Base-by-base conservation (phyloP, 192 early-diverging fungal genomes). In the Backusella macrospora region DNA sequence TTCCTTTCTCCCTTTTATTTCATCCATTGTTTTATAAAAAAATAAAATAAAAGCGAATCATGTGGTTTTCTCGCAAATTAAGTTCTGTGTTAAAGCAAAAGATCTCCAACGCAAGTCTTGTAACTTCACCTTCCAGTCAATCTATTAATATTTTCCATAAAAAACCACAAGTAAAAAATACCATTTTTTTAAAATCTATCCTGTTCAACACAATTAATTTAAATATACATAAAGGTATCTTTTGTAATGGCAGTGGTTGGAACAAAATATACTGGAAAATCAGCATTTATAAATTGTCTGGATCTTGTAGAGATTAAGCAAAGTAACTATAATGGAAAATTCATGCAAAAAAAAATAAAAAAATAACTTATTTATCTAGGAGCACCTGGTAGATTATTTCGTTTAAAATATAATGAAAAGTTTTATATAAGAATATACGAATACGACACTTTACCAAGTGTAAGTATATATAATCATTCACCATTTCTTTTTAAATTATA, bases 191-290 rank as follows among this genome's bases (percentile, higher is more conserved):
- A 12, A 5, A 5, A 43, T 37, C 14, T 52, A 6, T n/a, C n/a
- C n/a, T n/a, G 4, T 29, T 16, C 9, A 48, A 4, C 39, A 14
- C 42, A 10, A 38, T 13, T 55, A 38, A 40, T 46, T 6, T 10
- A 40, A 39, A 55, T 4, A 16, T 46, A n/a, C 6, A 13, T 62
- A 40, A 42, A 65, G 45, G 55, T 21, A 49, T 65, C 72, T 6
- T 68, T 52, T 70, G 74, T 65, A 4, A 43, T 76, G 39, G 74
- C 62, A 64, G 74, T 76, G 18, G 39, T 55, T 46, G 74, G 74
- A 16, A 62, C 68, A 43, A 59, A 59, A 62, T 70, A 70, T n/a
- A 68, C 62, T 16, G 74, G 74, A 65, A 76, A 70, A 70, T 76
- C 74, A 62, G 62, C 74, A 10, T 49, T 76, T 62, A 76, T 76